phyloP scores from a whole-genome alignment of 106 monocot genomes.

The Allium cepa region DNA sequence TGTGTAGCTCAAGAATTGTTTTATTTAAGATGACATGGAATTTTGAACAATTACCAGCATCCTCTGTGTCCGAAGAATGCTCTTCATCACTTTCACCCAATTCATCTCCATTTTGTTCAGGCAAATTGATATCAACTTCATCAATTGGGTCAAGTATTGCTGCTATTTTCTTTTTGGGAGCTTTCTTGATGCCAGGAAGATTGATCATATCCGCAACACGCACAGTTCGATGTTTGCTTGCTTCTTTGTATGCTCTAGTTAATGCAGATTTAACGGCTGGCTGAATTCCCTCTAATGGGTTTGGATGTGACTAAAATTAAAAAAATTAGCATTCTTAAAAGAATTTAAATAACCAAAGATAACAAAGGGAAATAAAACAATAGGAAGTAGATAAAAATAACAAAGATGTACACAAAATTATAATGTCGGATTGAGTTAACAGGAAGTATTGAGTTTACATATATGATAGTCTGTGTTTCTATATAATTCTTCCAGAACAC shows the following conservation, averaged over 20 bases:
- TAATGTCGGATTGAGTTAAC: background rate
- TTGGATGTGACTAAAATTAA: conserved; percentile 57
- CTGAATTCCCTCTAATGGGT: conserved; percentile 73
- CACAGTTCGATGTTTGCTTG: conserved; percentile 52
- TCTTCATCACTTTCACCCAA: conserved; percentile 53
- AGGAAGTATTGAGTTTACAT: background rate
- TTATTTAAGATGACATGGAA: background rate
- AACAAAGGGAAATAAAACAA: background rate
- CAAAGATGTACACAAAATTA: background rate
- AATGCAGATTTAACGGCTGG: conserved; percentile 84
- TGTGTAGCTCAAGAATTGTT: background rate
- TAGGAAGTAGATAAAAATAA: background rate
- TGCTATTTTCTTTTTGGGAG: conserved; percentile 78
- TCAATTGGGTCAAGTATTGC: conserved; percentile 89
- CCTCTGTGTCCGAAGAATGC: conserved; percentile 48
- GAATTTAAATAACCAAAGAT: background rate
- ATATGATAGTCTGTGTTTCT: background rate
- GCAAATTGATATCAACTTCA: conserved; percentile 34
- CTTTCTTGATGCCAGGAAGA: conserved; percentile 82
- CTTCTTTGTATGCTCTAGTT: conserved; percentile 87
- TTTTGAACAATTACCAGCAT: conserved; percentile 29
- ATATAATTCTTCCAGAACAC: background rate
- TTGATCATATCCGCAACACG: conserved; percentile 70
- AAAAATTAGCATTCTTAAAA: background rate
- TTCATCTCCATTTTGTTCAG: conserved; percentile 51